Conservation (phyloP, 345 rosid species). For the Luvunga scandens region DNA sequence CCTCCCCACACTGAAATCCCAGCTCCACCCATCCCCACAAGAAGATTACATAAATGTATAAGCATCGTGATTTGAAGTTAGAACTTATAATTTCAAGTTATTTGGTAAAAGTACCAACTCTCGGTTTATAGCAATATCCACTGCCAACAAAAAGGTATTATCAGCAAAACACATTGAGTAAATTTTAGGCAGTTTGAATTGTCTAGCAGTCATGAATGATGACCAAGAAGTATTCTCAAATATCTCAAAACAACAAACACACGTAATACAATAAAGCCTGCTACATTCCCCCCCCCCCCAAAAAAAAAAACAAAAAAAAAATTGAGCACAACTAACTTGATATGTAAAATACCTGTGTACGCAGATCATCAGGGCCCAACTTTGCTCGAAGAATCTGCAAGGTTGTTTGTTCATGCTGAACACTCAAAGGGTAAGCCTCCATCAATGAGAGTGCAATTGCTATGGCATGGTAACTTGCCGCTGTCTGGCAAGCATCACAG, state of each 20-base stretch:
- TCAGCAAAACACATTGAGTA: neutral
- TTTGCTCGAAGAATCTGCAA: slow-evolving; percentile 89
- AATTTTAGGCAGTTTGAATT: neutral
- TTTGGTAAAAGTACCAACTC: neutral
- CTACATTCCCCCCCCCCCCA: neutral
- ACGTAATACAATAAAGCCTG: neutral
- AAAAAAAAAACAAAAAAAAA: neutral
- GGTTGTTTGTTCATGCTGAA: slow-evolving; percentile 98
- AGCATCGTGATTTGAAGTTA: neutral
- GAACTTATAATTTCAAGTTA: neutral
- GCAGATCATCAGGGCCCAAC: slow-evolving; percentile 96
- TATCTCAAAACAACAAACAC: neutral
- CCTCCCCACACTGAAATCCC: neutral
- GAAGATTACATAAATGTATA: neutral
- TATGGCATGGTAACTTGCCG: slow-evolving; percentile 99
- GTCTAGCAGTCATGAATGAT: neutral
- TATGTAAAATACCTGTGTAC: slow-evolving; percentile 75
- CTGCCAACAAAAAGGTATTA: neutral
- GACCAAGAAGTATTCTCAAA: neutral
- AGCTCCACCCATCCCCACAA: neutral
- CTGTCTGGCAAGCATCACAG: slow-evolving; percentile 60
- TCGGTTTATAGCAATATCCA: neutral
- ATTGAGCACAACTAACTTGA: slow-evolving; percentile 1
- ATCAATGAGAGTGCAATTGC: slow-evolving; percentile 99
- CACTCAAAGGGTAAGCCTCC: slow-evolving; percentile 98